Conservation (phyloP, 331 rosid genomes). For the Pyrus hybrid region DNA sequence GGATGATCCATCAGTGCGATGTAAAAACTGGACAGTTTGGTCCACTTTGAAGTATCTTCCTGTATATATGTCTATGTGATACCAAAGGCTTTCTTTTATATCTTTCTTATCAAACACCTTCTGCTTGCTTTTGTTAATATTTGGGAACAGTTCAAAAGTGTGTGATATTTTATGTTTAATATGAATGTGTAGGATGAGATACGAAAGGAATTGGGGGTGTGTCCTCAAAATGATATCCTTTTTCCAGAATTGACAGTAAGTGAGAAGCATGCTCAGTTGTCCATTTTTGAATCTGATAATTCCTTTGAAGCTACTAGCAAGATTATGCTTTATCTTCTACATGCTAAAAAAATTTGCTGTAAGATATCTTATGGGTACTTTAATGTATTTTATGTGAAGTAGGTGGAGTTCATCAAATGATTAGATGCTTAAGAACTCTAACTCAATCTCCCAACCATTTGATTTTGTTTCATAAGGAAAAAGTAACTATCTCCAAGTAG, state of each 20-base stretch:
- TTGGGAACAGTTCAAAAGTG: background rate
- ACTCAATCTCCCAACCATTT: background rate
- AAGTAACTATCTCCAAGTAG: background rate
- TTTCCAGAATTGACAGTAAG: constrained; percentile 91
- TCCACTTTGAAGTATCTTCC: background rate
- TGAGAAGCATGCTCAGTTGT: constrained; percentile 8
- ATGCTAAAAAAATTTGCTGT: background rate
- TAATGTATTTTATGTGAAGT: background rate
- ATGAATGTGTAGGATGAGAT: constrained; percentile 62
- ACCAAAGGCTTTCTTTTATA: background rate
- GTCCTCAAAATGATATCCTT: constrained; percentile 93
- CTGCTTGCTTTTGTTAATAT: background rate
- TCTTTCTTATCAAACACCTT: background rate
- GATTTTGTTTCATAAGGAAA: background rate
- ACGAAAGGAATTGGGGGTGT: constrained; percentile 89
- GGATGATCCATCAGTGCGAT: background rate
- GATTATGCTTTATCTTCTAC: background rate
- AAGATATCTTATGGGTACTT: background rate
- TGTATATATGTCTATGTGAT: background rate
- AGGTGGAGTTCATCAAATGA: background rate
- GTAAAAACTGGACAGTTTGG: background rate
- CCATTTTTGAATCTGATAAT: constrained; percentile 2
- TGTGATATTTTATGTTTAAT: constrained; percentile 12
- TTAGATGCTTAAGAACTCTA: background rate
- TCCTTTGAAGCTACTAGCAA: background rate